A percentile compares a stretch with the other conserved stretches of the same genome.
Conservation (phyloP, 495 filamentous ascomycete genomes). For the Aspergillus sclerotiicarbonarius region DNA sequence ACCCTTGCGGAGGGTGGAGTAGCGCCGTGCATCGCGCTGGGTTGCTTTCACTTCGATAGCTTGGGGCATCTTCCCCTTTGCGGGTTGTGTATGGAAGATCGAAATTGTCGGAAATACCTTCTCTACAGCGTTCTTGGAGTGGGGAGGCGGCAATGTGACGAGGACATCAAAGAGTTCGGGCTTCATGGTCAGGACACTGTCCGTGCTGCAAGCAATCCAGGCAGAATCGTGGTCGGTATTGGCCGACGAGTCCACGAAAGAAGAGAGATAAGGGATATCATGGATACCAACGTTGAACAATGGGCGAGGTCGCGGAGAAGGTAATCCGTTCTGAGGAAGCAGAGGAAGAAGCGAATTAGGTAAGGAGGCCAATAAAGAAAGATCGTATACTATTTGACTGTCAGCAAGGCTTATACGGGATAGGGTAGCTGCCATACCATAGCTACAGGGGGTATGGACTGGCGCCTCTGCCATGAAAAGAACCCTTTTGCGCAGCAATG, state of each 20-base stretch:
- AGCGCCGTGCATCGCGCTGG: slow-evolving; percentile 84
- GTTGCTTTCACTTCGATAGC: slow-evolving; percentile 67
- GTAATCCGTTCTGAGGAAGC: slow-evolving; percentile 35
- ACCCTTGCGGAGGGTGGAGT: slow-evolving; percentile 65
- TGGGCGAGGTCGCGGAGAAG: slow-evolving; percentile 68
- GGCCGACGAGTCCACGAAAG: slow-evolving; percentile 26
- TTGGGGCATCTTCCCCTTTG: slow-evolving; percentile 29
- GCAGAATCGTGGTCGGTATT: slow-evolving; percentile 56
- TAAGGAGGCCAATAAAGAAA: slow-evolving; percentile 84
- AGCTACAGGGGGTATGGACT: slow-evolving; percentile 82
- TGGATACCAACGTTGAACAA: slow-evolving; percentile 90
- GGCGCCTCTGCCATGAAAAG: slow-evolving; percentile 81
- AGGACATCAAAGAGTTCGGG: slow-evolving; percentile 82
- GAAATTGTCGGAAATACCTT: slow-evolving; percentile 73
- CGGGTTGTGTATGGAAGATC: slow-evolving; percentile 25
- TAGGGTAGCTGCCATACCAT: slow-evolving; percentile 54
- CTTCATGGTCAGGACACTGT: slow-evolving; percentile 85
- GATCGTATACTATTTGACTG: slow-evolving; percentile 71
- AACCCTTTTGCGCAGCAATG: slow-evolving; percentile 82
- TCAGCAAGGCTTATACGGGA: slow-evolving; percentile 12
- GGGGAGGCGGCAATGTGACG: slow-evolving; percentile 68
- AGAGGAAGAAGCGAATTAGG: slow-evolving; percentile 64
- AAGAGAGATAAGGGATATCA: slow-evolving; percentile 77
- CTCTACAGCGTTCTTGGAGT: slow-evolving; percentile 54
- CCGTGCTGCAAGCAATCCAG: slow-evolving; percentile 94